Evolutionary conservation across 805 yeast genomes (phyloP).

Genomic region (Candida tallmaniae): DNA sequence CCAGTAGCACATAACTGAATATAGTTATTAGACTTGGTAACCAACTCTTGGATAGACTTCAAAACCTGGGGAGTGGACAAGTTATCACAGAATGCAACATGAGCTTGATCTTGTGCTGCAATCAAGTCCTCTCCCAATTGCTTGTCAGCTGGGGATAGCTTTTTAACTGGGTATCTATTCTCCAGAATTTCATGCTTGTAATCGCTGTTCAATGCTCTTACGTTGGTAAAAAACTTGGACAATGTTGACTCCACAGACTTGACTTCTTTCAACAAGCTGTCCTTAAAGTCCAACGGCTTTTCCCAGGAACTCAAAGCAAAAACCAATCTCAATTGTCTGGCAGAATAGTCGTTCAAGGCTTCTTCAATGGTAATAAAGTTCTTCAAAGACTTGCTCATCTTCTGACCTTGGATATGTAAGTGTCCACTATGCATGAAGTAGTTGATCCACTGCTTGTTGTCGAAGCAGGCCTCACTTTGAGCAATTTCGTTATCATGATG

Average conservation of each 20-base stretch:
- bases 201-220: conserved; percentile 77
- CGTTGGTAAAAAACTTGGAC: conserved; percentile 78
- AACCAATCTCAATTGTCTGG: conserved; percentile 85
- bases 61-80: conserved; percentile 75
- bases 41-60: conserved; percentile 59
- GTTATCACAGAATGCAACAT: conserved; percentile 84
- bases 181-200: conserved; percentile 43
- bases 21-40: conserved; percentile 69
- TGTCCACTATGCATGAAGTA: conserved; percentile 97
- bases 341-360: conserved; percentile 64
- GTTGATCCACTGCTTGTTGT: conserved; percentile 92
- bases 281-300: conserved; percentile 87
- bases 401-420: conserved; percentile 96
- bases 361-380: conserved; percentile 93
- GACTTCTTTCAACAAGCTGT: conserved; percentile 70
- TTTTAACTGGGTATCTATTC: conserved; percentile 53
- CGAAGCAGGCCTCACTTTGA: conserved; percentile 90
- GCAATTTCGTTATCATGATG: conserved; percentile 99
- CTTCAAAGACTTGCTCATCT: conserved; percentile 93
- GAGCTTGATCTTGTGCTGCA: conserved; percentile 54
- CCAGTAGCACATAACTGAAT: conserved; percentile 46
- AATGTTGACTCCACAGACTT: conserved; percentile 68
- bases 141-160: conserved; percentile 52
- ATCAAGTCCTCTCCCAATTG: conserved; percentile 47
- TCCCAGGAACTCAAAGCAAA: conserved; percentile 94